A percentile compares a stretch with the other conserved stretches of the same genome.
Conservation (phyloP, 768 basidiomycete species). For the Candolleomyces eurysporus region DNA sequence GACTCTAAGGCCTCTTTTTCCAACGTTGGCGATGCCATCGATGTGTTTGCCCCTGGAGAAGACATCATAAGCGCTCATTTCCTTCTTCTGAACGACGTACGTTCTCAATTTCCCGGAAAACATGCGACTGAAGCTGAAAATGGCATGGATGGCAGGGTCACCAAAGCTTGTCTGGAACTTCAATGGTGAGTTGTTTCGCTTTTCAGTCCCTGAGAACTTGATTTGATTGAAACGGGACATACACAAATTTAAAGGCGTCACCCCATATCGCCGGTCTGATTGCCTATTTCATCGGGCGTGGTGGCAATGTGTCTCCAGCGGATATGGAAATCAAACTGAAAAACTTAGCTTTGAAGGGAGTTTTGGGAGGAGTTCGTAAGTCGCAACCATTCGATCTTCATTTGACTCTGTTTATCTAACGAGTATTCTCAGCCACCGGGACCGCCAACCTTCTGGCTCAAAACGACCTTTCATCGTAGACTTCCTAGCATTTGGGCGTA, state of each 20-base stretch:
- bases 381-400: no score
- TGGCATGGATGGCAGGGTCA: conserved; percentile 11
- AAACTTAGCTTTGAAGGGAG: not conserved
- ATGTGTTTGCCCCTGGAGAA: conserved; percentile 32
- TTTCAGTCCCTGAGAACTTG: not conserved
- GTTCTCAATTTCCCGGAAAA: not conserved
- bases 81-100: not conserved
- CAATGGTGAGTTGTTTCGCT: conserved; percentile 19
- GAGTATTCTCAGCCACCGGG: no score
- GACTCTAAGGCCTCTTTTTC: conserved; percentile 27
- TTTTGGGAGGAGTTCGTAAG: no score
- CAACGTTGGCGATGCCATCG: conserved; percentile 28
- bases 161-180: conserved; percentile 26
- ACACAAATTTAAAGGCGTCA: conserved; percentile 29
- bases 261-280: conserved; percentile 41
- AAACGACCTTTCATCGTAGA: no score
- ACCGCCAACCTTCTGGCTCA: no score
- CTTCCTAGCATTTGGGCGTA: no score
- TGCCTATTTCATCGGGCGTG: conserved; percentile 31
- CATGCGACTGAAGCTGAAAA: not conserved
- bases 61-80: not conserved
- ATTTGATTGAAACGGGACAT: not conserved
- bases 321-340: conserved; percentile 11
- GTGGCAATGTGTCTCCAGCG: conserved; percentile 31
- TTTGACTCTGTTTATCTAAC: no score